Evolutionary conservation across 2,329 filamentous ascomycete genomes (phyloP).

Genomic region (Hypomyces rosellus): DNA sequence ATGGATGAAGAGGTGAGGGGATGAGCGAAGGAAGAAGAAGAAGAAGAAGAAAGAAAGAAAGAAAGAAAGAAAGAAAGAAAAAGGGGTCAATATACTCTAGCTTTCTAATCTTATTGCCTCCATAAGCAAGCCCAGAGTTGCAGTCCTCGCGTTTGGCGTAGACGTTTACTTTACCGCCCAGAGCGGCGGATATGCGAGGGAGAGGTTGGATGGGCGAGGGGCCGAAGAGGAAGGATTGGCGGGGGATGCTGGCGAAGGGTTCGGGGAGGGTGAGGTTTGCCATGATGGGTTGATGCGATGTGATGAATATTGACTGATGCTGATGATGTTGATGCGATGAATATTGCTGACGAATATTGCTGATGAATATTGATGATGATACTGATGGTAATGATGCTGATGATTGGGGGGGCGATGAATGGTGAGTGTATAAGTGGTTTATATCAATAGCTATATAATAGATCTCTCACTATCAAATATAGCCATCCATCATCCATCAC

Average conservation of each 20-base stretch:
- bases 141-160: conserved; percentile 69
- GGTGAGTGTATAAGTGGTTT: no score
- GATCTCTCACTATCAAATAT: no score
- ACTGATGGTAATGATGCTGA: not conserved
- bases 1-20: not conserved
- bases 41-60: not conserved
- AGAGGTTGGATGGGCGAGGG: conserved; percentile 64
- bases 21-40: not conserved
- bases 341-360: not conserved
- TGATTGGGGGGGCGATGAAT: no score
- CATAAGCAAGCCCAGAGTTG: conserved; percentile 60
- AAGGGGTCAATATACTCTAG: conserved; percentile 43
- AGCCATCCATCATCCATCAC: no score
- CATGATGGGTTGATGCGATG: conserved; percentile 16
- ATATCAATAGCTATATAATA: no score
- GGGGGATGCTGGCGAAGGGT: conserved; percentile 57
- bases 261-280: conserved; percentile 44
- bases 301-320: not conserved
- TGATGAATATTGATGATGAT: not conserved
- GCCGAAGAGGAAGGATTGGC: conserved; percentile 56
- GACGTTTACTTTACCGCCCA: conserved; percentile 54
- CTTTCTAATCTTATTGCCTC: conserved; percentile 65
- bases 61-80: not conserved
- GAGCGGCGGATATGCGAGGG: conserved; percentile 55
- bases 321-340: not conserved